Evolutionary conservation across 73 alveolate species (phyloP).

Genomic region (Symbiodinium pilosum): DNA sequence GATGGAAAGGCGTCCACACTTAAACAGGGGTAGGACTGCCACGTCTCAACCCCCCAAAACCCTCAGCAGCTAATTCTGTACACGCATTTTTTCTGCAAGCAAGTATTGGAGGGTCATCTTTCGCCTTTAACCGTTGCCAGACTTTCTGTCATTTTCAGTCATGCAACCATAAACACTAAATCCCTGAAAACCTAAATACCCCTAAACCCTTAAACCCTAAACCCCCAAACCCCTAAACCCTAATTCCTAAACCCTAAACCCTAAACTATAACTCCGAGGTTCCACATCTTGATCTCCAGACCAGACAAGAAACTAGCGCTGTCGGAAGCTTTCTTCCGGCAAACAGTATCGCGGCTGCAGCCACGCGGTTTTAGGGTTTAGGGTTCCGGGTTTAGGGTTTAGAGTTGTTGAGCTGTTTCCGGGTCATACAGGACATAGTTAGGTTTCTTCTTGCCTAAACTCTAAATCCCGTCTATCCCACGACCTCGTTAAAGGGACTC

Average conservation of each 20-base stretch:
- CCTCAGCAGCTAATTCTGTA: no score
- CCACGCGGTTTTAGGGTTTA: not conserved
- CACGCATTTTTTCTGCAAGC: no score
- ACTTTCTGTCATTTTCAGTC: no score
- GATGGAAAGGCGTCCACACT: no score
- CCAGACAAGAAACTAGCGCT: slow-evolving; percentile 97
- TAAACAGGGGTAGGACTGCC: no score
- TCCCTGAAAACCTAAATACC: no score
- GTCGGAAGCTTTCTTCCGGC: slow-evolving; percentile 89
- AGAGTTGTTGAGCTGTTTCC: no score
- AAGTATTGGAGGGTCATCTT: no score
- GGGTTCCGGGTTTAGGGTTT: not conserved
- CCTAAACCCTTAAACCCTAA: not conserved
- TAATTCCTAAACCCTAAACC: not conserved
- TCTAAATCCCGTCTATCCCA: not conserved
- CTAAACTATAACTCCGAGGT: not conserved
- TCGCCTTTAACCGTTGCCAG: no score
- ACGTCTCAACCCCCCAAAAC: no score
- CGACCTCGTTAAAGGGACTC: no score
- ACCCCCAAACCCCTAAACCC: not conserved
- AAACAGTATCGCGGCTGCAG: slow-evolving; percentile 17
- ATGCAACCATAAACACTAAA: no score
- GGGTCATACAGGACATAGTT: not conserved
- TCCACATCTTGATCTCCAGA: slow-evolving; percentile 99
- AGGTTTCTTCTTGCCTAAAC: not conserved